Evolutionary conservation across 495 filamentous ascomycete species (phyloP).

Genomic region (Penicillium manginii): DNA sequence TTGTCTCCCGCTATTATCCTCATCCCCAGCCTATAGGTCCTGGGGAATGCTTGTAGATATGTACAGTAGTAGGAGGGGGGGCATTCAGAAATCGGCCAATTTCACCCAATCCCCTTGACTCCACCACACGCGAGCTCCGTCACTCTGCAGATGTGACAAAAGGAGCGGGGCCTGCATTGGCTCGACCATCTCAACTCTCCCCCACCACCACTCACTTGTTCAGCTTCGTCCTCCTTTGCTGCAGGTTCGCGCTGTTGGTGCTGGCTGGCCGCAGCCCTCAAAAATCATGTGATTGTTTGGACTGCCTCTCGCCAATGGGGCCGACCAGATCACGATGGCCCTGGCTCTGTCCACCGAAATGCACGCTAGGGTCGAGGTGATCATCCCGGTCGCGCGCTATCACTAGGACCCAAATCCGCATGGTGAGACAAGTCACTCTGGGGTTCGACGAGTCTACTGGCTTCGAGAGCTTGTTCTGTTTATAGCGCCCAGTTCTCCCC

Average conservation of each 20-base stretch:
- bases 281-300: slow-evolving; percentile 47
- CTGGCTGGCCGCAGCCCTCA: slow-evolving; percentile 43
- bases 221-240: slow-evolving; percentile 20
- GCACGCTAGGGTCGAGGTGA: slow-evolving; percentile 30
- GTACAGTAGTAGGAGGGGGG: slow-evolving; percentile 10
- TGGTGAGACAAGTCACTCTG: slow-evolving; percentile 31
- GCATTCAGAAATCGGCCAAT: slow-evolving; percentile 26
- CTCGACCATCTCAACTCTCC: slow-evolving; percentile 10
- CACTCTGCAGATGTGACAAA: slow-evolving; percentile 40
- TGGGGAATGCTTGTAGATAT: neutral
- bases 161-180: slow-evolving; percentile 31
- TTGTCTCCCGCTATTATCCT: neutral
- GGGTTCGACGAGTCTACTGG: slow-evolving; percentile 19
- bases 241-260: slow-evolving; percentile 45
- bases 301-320: slow-evolving; percentile 31
- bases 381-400: slow-evolving; percentile 30
- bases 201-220: slow-evolving; percentile 26
- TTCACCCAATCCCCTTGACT: slow-evolving; percentile 23
- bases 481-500: slow-evolving; percentile 8
- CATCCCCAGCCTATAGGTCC: neutral
- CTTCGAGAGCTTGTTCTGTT: slow-evolving; percentile 10
- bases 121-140: slow-evolving; percentile 23
- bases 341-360: slow-evolving; percentile 19
- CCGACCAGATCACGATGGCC: slow-evolving; percentile 21
- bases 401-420: slow-evolving; percentile 29